Base-by-base conservation (phyloP, 768 basidiomycete genomes). In the Panus rudis region DNA sequence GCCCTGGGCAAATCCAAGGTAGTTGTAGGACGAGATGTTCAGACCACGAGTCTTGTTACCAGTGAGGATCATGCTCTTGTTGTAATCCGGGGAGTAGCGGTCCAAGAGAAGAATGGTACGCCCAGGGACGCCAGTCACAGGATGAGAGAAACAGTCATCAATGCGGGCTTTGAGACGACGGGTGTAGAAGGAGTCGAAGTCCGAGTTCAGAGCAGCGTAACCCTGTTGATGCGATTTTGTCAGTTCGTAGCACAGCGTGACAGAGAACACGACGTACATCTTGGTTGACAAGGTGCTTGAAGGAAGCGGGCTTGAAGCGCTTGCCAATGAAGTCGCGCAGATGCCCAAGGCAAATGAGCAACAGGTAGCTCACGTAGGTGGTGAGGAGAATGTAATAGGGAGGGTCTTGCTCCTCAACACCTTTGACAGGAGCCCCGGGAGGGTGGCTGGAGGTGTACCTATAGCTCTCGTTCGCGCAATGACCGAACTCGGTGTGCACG, bases 151-250 rank as follows among this genome's bases (percentile, higher is more conserved):
- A 58, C 92, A 94, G 59, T 97, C 92, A 55, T 96, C 92, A 67
- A 98, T 83, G 42, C 94, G 90, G 10, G 75, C 72, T 62, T 98
- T 98, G 51, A 98, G 78, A 3, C 93, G 84, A 39, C 94, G 90
- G 47, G 93, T 94, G 72, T 98, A 98, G 70, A 98, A 99, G 5
- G 96, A 98, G 63, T 98, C 94, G 53, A 98, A 98, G 62, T 98
- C 96, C 7, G 92, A 96, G 66, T 92, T 94, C 47, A 98, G 74
- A 4, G 96, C 88, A 2, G 93, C 94, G 57, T 96, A 93, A 44
- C 94, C 96, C 92, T 97, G 62, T 31, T 39, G 22, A 38, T 43
- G 31, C 25, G 37, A 40, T 22, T 22, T 27, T 13, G 31, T 42
- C 33, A 46, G 43, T n/a, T 25, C 44, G 14, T n/a, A 43, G 37